Evolutionary conservation across 371 early-diverging fungal species (phyloP), one percentile per base, ranked within the genome.

Genomic region (Massospora cicadina): DNA sequence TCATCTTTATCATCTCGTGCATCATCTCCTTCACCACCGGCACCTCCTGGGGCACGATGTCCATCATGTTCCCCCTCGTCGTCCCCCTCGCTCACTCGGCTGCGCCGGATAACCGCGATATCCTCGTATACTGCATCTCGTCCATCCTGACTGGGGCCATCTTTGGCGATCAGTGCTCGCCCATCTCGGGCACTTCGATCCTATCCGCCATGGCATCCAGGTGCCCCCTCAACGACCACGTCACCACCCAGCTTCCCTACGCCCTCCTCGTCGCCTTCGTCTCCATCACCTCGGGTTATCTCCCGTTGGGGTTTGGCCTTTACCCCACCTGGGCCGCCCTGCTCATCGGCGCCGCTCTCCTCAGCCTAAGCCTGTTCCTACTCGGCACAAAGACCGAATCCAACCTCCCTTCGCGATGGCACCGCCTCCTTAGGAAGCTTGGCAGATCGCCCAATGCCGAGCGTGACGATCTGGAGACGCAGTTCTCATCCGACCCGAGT

Each of bases 31-130:
- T 65, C 27, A 58, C 43, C 27, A 65, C 65, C 1, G 65, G 65
- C 59, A 65, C 65, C 25, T 65, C 65, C 33, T 65, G 65, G 65
- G 65, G 65, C 13, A 65, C 65, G 23, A 65, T 65, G 65, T 32
- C 65, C 60, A 65, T 65, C 33, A 57, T 65, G 59, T 65, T 65
- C 26, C 65, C 65, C 23, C 29, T 65, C 21, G 65, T 58, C 28
- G 59, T 65, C 43, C 65, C 65, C 10, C 27, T 65, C 1, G 65
- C 54, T 5, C 2, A 57, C 26, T 54, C 65, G 33, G n/a, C 27
- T 27, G 58, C 58, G 13, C 30, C 32, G 2, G 26, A 24, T 26
- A 30, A 58, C 43, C 58, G 59, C 28, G 30, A 57, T 17, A 24
- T 58, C 54, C 25, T 65, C 7, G 65, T 65, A 12, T 53, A 65